These are phyloP conservation scores for Aspergillus hiratsukae DNA, from an alignment of 2,329 filamentous ascomycete species.

Conservation along the genomic window DNA sequence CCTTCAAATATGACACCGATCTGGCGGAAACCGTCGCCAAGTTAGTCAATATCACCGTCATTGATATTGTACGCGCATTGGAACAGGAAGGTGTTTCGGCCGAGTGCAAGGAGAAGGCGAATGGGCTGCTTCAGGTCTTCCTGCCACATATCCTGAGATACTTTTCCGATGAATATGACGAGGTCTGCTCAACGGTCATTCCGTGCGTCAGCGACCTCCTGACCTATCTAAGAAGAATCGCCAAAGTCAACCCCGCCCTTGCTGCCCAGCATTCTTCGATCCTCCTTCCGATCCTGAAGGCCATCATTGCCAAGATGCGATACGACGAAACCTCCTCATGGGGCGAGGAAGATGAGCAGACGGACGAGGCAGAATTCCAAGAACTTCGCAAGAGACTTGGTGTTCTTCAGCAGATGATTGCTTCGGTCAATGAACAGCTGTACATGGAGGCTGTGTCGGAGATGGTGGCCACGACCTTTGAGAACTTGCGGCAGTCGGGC, in stretches of 20 bases:
- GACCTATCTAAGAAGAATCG: constrained; percentile 79
- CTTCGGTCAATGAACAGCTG: constrained; percentile 78
- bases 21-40: constrained; percentile 92
- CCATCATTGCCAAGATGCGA: constrained; percentile 92
- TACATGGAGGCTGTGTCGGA: constrained; percentile 86
- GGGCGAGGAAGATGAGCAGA: constrained; percentile 91
- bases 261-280: constrained; percentile 73
- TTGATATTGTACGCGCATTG: constrained; percentile 81
- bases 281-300: constrained; percentile 81
- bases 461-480: constrained; percentile 82
- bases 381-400: constrained; percentile 87
- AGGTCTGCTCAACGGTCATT: constrained; percentile 94
- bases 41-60: constrained; percentile 83
- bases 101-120: constrained; percentile 67
- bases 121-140: constrained; percentile 76
- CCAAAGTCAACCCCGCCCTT: constrained; percentile 59
- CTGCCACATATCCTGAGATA: constrained; percentile 84
- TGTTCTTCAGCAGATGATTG: constrained; percentile 86
- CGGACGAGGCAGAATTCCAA: constrained; percentile 95
- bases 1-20: constrained; percentile 88
- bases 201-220: constrained; percentile 88
- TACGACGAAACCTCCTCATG: constrained; percentile 93
- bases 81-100: constrained; percentile 62
- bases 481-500: constrained; percentile 69
- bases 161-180: constrained; percentile 96